Base-by-base conservation (phyloP, 352 stramenopile genomes). In the Phytophthora pluvialis region DNA sequence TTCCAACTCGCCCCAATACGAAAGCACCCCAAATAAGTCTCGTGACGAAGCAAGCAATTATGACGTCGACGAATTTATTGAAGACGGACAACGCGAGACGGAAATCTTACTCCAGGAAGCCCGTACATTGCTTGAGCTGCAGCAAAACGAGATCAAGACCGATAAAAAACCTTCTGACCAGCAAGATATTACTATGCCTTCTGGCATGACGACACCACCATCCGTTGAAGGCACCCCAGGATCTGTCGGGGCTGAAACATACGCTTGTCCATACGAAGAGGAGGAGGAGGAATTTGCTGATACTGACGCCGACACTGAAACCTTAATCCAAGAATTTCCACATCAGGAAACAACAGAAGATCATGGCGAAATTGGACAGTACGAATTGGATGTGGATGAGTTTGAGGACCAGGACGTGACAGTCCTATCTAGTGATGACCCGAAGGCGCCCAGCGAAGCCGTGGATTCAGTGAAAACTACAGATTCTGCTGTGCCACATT, bases 91-190 rank as follows among this genome's bases (percentile, higher is more conserved):
- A 15, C 56, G 63, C 0, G 75, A 85, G 43, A 88, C 75, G 0
- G 68, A 78, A 8, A 49, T 46, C 5, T 55, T 88, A 46, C 67
- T 86, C 5, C 55, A 71, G 3, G 78, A 90, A 72, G 68, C 70
- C 8, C 65, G 76, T 3, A 36, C 48, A 28, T 33, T 88, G 9
- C 68, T 88, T 35, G 42, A 66, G 35, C 56, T 59, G 18, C 64
- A 77, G 18, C 60, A 51, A 38, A 25, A 59, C 7, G 43, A 42
- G 5, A 50, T 12, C n/a, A 11, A 72, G 1, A 18, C 12, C 29
- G 11, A 35, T 35, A 4, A 18, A 31, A 9, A 15, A 50, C 5
- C 2, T 31, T 13, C 49, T 11, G n/a, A 33, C 3, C 8, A 49
- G 4, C 48, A 53, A 52, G 8, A 2, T 7, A 3, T 26, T 28